Percentiles rank a stretch among this genome's conserved stretches.
These are phyloP conservation scores for Emmonsiellopsis sp. DNA, from an alignment of 2,329 filamentous ascomycete genomes.

Conservation along the genomic window DNA sequence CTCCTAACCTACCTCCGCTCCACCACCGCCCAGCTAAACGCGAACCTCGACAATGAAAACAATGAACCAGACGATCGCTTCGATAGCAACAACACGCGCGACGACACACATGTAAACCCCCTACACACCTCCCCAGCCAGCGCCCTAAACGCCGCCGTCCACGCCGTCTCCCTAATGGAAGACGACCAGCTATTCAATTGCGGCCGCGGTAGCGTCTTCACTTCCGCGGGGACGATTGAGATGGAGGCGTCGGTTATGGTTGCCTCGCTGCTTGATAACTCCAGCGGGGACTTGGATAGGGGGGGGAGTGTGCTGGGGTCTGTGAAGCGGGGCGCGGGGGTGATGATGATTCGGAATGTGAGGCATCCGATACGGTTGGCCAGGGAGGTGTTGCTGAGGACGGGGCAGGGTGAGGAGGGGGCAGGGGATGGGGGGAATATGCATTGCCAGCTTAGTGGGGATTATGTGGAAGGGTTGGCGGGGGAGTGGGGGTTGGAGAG, in stretches of 20 bases:
- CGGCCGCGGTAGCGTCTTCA: conserved; percentile 78
- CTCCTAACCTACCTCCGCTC: conserved; percentile 52
- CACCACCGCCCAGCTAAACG: conserved; percentile 31
- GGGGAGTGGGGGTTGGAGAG: conserved; percentile 53
- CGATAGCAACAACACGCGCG: background rate
- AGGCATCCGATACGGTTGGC: conserved; percentile 72
- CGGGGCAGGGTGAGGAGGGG: conserved; percentile 39
- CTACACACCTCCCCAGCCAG: conserved; percentile 22
- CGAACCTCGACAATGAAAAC: conserved; percentile 5
- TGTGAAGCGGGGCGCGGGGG: conserved; percentile 67
- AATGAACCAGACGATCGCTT: background rate
- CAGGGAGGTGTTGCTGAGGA: conserved; percentile 53
- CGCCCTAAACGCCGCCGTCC: conserved; percentile 64
- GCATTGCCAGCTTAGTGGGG: conserved; percentile 61
- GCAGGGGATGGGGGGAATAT: conserved; percentile 25
- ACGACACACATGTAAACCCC: background rate
- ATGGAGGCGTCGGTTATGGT: conserved; percentile 86
- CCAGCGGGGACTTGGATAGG: background rate
- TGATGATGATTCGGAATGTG: conserved; percentile 63
- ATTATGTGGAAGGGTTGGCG: conserved; percentile 60
- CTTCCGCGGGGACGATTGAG: conserved; percentile 70
- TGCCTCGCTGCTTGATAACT: conserved; percentile 31
- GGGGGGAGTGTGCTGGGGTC: conserved; percentile 37
- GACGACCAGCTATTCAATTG: conserved; percentile 76
- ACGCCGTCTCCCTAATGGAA: conserved; percentile 68